These are phyloP conservation scores for Monocercomonoides exilis DNA, from an alignment of 78 protist genomes.

Conservation along the genomic window DNA sequence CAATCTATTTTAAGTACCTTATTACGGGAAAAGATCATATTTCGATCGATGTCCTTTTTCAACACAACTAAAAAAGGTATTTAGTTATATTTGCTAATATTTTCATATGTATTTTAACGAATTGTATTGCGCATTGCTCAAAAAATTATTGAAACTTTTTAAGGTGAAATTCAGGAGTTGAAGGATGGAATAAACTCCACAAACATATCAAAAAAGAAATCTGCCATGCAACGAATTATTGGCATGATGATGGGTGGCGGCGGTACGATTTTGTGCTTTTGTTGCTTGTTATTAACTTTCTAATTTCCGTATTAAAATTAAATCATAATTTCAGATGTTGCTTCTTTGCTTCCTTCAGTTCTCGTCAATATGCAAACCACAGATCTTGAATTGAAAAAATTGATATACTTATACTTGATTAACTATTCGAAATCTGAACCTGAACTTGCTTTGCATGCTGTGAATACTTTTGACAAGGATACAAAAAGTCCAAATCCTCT, in stretches of 20 bases:
- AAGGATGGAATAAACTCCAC: conserved; percentile 29
- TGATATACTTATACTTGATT: conserved; percentile 94
- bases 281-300: too few relatives aligned
- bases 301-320: too few relatives aligned
- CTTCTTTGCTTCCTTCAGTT: not conserved
- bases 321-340: too few relatives aligned
- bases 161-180: conserved; percentile 55
- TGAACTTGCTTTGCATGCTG: conserved; percentile 93
- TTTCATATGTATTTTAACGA: too few relatives aligned
- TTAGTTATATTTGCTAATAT: too few relatives aligned
- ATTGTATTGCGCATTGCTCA: too few relatives aligned
- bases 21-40: too few relatives aligned
- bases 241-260: conserved; percentile 98
- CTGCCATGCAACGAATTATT: conserved; percentile 94
- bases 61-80: too few relatives aligned
- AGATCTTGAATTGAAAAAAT: conserved; percentile 89
- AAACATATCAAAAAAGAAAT: conserved; percentile 51
- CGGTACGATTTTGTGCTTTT: too few relatives aligned
- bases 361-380: conserved; percentile 13
- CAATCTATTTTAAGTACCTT: too few relatives aligned
- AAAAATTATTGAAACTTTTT: too few relatives aligned
- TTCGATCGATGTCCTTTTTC: too few relatives aligned
- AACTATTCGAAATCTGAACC: conserved; percentile 94
- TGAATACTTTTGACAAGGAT: conserved; percentile 89
- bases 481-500: conserved; percentile 83